A percentile compares a stretch with the other conserved stretches of the same genome.
Conservation (phyloP, 495 filamentous ascomycete species). For the Annulohypoxylon moriforme region DNA sequence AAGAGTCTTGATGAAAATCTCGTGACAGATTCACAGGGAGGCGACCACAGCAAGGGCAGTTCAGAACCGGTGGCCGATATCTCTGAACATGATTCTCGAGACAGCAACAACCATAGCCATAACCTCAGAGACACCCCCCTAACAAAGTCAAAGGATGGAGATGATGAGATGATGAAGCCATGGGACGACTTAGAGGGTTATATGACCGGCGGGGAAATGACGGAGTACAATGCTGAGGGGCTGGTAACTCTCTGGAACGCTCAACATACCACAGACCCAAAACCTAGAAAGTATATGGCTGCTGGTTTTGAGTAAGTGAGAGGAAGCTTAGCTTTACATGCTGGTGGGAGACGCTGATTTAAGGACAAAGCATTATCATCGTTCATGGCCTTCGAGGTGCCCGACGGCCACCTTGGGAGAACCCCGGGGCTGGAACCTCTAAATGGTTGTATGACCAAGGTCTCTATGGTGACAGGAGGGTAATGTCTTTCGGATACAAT, state of each 20-base stretch:
- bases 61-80: no score
- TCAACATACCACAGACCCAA: not conserved
- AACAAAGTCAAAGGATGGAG: not conserved
- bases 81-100: no score
- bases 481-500: slow-evolving; percentile 13
- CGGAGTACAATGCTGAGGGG: not conserved
- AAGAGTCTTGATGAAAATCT: no score
- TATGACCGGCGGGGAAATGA: not conserved
- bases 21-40: no score
- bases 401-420: slow-evolving; percentile 15
- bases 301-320: not conserved
- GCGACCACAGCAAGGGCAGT: no score
- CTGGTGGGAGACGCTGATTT: not conserved
- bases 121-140: no score
- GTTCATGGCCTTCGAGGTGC: slow-evolving; percentile 2
- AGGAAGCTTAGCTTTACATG: not conserved
- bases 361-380: not conserved
- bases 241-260: slow-evolving; percentile 5
- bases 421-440: slow-evolving; percentile 9
- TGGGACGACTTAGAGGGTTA: not conserved
- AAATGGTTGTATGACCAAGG: slow-evolving; percentile 9
- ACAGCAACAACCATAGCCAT: no score
- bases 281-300: not conserved
- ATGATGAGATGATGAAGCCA: not conserved
- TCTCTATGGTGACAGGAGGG: not conserved